phyloP scores from a whole-genome alignment of 371 early-diverging fungal genomes.

The Mortierella sp. region DNA sequence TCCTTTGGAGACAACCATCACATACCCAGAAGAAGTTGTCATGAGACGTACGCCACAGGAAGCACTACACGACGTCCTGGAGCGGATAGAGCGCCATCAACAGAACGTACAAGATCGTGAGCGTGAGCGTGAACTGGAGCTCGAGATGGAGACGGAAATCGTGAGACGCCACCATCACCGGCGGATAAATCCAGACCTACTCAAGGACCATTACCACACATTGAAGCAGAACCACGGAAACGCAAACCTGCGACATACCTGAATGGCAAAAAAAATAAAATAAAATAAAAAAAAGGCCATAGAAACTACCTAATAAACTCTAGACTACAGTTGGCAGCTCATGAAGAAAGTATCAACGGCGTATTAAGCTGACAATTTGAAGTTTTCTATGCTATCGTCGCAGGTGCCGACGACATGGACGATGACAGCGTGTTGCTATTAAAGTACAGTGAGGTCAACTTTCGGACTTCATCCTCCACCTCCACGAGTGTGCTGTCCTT shows the following conservation, averaged over 20 bases:
- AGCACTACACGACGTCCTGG: too few relatives aligned
- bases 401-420: not conserved
- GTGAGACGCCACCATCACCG: slow-evolving; percentile 1
- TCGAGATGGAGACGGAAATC: not conserved
- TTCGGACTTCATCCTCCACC: slow-evolving; percentile 62
- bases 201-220: slow-evolving; percentile 6
- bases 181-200: slow-evolving; percentile 3
- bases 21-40: too few relatives aligned
- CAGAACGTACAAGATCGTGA: too few relatives aligned
- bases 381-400: not conserved
- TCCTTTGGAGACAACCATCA: too few relatives aligned
- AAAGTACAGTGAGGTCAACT: slow-evolving; percentile 49
- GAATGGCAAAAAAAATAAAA: not conserved
- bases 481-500: slow-evolving; percentile 70
- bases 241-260: slow-evolving; percentile 28
- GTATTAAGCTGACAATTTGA: not conserved
- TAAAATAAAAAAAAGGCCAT: not conserved
- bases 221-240: slow-evolving; percentile 28
- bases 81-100: too few relatives aligned
- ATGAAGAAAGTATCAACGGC: not conserved
- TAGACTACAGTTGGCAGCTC: too few relatives aligned
- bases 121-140: not conserved
- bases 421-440: slow-evolving; percentile 20
- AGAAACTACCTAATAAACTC: too few relatives aligned
- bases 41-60: too few relatives aligned